A percentile compares a stretch with the other conserved stretches of the same genome.
Conservation (phyloP, 345 rosid species). For the Carallia brachiata region DNA sequence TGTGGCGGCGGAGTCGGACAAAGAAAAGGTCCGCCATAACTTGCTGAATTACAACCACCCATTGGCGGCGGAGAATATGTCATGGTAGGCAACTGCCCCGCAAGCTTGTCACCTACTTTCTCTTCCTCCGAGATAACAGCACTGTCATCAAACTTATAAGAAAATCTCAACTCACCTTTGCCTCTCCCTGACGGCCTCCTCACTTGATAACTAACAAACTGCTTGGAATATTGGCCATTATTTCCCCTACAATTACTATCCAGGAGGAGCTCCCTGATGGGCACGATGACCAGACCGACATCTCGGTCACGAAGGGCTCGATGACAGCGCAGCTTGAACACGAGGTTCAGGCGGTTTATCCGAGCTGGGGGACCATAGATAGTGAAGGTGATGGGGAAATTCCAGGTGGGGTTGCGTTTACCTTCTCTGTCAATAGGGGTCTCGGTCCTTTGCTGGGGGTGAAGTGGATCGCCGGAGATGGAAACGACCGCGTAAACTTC, state of each 20-base stretch:
- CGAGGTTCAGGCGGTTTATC: constrained; percentile 50
- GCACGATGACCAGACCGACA: constrained; percentile 71
- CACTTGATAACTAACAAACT: constrained; percentile 62
- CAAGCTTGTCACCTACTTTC: not conserved
- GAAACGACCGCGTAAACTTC: constrained; percentile 70
- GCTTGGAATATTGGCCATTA: constrained; percentile 22
- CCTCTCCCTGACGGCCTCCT: constrained; percentile 63
- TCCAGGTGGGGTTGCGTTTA: constrained; percentile 65
- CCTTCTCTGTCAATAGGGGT: constrained; percentile 47
- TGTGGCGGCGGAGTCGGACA: constrained; percentile 29
- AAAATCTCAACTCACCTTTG: constrained; percentile 62
- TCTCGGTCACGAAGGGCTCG: constrained; percentile 66
- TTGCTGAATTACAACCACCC: constrained; percentile 12
- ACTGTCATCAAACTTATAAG: constrained; percentile 52
- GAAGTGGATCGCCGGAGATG: constrained; percentile 43
- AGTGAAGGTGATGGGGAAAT: constrained; percentile 56
- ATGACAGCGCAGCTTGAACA: constrained; percentile 62
- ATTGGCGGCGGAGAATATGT: constrained; percentile 15
- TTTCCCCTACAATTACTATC: constrained; percentile 20
- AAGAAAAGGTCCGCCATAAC: constrained; percentile 5
- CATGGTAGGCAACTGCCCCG: constrained; percentile 3
- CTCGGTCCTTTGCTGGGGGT: constrained; percentile 36
- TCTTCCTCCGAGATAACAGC: constrained; percentile 1
- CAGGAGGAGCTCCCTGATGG: constrained; percentile 62
- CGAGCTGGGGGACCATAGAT: constrained; percentile 41